Conservation (phyloP, 306 rosid genomes). For the Senna tora region DNA sequence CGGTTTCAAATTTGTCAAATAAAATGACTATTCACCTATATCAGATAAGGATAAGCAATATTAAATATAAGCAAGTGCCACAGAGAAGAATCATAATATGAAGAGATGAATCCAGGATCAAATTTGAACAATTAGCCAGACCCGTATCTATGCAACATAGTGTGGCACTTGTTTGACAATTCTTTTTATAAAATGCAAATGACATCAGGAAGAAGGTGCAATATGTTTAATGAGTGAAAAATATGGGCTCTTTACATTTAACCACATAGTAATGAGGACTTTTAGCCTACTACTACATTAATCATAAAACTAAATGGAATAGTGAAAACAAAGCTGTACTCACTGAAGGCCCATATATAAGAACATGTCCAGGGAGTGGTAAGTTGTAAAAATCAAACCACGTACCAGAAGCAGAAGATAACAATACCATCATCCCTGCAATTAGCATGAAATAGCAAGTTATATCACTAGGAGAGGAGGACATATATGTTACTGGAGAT, state of each 20-base stretch:
- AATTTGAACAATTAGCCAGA: too few species aligned
- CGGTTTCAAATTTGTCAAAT: constrained; percentile 15
- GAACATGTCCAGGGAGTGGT: constrained; percentile 89
- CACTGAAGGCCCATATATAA: constrained; percentile 91
- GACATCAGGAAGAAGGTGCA: constrained; percentile 5
- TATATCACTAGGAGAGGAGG: constrained; percentile 14
- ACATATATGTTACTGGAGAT: constrained; percentile 7
- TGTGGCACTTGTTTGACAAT: constrained; percentile 7
- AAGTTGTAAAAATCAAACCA: constrained; percentile 76
- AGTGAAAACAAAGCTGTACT: constrained; percentile 45
- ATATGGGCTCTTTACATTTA: constrained; percentile 9
- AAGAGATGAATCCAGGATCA: constrained; percentile 16
- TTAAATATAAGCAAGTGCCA: constrained; percentile 30
- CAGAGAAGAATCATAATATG: background rate
- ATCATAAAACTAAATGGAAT: constrained; percentile 18
- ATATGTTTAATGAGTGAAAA: constrained; percentile 24
- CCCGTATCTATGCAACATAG: too few species aligned
- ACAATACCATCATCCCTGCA: constrained; percentile 76
- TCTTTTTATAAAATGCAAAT: background rate
- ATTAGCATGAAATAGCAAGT: constrained; percentile 36
- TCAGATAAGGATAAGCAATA: constrained; percentile 37
- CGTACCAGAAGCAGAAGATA: constrained; percentile 71
- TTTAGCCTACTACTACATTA: constrained; percentile 21
- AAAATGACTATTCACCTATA: constrained; percentile 21
- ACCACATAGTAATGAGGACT: constrained; percentile 23